phyloP scores from a whole-genome alignment of 2,329 filamentous ascomycete species.

The Fusarium duplospermum region DNA sequence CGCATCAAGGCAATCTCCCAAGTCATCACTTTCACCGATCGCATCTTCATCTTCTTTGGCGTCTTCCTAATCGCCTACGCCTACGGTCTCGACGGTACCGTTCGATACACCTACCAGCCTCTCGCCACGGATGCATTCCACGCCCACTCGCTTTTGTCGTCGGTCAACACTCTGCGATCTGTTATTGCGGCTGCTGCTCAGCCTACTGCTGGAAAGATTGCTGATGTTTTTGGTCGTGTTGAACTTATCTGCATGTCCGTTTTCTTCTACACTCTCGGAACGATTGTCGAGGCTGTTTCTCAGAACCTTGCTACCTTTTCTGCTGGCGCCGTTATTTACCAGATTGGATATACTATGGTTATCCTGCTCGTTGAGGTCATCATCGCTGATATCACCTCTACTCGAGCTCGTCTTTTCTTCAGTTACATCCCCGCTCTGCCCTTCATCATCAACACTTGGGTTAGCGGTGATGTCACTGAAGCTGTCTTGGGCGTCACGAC shows the following conservation, averaged over 20 bases:
- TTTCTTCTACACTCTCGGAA: constrained; percentile 70
- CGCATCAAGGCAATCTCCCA: constrained; percentile 68
- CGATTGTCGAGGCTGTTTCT: constrained; percentile 66
- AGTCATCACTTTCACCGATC: constrained; percentile 64
- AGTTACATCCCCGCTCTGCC: constrained; percentile 71
- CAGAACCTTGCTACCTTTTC: constrained; percentile 63
- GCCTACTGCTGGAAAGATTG: constrained; percentile 70
- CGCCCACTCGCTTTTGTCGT: constrained; percentile 67
- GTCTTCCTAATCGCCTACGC: constrained; percentile 73
- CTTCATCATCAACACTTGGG: constrained; percentile 74
- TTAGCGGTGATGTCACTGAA: constrained; percentile 66
- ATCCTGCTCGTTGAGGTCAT: constrained; percentile 73
- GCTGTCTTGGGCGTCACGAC: constrained; percentile 60
- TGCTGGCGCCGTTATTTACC: constrained; percentile 70
- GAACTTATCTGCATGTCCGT: constrained; percentile 67
- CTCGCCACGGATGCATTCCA: constrained; percentile 63
- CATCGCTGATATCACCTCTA: constrained; percentile 72
- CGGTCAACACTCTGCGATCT: constrained; percentile 67
- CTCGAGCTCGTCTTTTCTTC: constrained; percentile 71
- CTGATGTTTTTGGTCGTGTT: constrained; percentile 72
- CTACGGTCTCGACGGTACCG: constrained; percentile 70
- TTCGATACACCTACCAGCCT: constrained; percentile 68
- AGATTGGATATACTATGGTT: constrained; percentile 72
- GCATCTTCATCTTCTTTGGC: constrained; percentile 67
- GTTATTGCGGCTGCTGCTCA: constrained; percentile 71